phyloP scores from a whole-genome alignment of 2,329 filamentous ascomycete genomes.

The Diaporthe vaccinii region DNA sequence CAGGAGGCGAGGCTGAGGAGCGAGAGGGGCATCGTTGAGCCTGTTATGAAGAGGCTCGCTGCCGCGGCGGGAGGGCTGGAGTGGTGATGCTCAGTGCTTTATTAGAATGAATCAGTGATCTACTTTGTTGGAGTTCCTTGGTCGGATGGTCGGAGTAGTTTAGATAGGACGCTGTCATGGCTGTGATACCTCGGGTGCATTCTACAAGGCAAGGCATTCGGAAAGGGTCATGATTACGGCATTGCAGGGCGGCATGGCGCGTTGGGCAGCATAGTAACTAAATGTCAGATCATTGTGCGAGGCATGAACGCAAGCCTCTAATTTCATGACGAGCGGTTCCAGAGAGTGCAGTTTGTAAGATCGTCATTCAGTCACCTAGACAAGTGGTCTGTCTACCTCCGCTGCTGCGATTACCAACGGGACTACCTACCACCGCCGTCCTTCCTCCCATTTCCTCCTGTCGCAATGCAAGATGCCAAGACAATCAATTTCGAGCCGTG shows the following conservation, averaged over 20 bases:
- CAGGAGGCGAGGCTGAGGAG: slow-evolving; percentile 64
- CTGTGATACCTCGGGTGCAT: neutral
- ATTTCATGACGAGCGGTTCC: neutral
- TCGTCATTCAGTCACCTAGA: slow-evolving; percentile 34
- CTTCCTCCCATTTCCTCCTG: slow-evolving; percentile 14
- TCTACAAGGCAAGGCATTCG: neutral
- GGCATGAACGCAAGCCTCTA: neutral
- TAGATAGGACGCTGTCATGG: neutral
- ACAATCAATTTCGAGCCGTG: slow-evolving; percentile 25
- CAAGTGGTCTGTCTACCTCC: slow-evolving; percentile 19
- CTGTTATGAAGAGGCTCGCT: slow-evolving; percentile 52
- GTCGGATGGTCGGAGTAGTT: neutral
- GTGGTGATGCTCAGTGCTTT: slow-evolving; percentile 48
- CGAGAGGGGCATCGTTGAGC: slow-evolving; percentile 55
- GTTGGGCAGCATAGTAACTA: neutral
- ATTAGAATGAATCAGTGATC: slow-evolving; percentile 38
- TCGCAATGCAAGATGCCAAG: slow-evolving; percentile 28
- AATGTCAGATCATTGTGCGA: neutral
- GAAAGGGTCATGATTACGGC: neutral
- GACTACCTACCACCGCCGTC: slow-evolving; percentile 15
- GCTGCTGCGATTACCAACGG: slow-evolving; percentile 31
- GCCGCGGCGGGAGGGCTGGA: slow-evolving; percentile 48
- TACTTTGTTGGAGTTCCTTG: neutral
- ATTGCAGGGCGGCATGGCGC: neutral
- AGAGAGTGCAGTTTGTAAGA: slow-evolving; percentile 23